phyloP scores from a whole-genome alignment of 306 rosid genomes.

The Elaeagnus macrophylla region DNA sequence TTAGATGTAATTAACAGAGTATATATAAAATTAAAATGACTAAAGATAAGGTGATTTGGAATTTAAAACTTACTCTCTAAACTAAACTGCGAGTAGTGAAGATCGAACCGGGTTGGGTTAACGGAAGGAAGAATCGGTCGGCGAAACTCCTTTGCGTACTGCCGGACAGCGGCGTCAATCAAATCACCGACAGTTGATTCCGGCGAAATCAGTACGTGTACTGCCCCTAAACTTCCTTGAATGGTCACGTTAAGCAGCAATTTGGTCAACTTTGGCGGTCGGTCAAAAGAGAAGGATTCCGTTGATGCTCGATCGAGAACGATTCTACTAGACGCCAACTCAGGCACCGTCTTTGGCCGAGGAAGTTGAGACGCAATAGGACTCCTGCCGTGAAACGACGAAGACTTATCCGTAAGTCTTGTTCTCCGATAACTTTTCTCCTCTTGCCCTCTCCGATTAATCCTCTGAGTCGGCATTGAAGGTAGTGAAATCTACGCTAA shows the following conservation, averaged over 20 bases:
- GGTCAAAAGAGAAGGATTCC: conserved; percentile 16
- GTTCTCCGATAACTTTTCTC: conserved; percentile 33
- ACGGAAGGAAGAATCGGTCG: conserved; percentile 53
- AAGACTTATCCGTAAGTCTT: conserved; percentile 36
- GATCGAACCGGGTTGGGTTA: conserved; percentile 43
- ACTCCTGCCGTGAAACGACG: conserved; percentile 47
- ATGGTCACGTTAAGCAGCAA: conserved; percentile 67
- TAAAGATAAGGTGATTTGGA: too few species aligned
- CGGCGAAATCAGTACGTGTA: conserved; percentile 52
- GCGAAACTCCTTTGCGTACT: conserved; percentile 65
- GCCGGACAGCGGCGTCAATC: conserved; percentile 34
- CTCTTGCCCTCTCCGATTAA: conserved; percentile 39
- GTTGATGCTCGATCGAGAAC: background rate
- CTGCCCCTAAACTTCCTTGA: conserved; percentile 62
- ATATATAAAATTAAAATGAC: too few species aligned
- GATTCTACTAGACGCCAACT: conserved; percentile 25
- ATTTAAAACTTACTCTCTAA: conserved; percentile 55
- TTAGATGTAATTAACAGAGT: too few species aligned
- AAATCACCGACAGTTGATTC: conserved; percentile 55
- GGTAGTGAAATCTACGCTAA: background rate
- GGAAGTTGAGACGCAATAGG: conserved; percentile 24
- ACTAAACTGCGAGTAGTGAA: conserved; percentile 92
- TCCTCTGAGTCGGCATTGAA: conserved; percentile 53
- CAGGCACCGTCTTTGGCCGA: conserved; percentile 69
- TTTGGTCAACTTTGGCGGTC: conserved; percentile 46